Conservation (phyloP, 805 yeast genomes). For the Cyberlindnera nakhonratchasimensis region DNA sequence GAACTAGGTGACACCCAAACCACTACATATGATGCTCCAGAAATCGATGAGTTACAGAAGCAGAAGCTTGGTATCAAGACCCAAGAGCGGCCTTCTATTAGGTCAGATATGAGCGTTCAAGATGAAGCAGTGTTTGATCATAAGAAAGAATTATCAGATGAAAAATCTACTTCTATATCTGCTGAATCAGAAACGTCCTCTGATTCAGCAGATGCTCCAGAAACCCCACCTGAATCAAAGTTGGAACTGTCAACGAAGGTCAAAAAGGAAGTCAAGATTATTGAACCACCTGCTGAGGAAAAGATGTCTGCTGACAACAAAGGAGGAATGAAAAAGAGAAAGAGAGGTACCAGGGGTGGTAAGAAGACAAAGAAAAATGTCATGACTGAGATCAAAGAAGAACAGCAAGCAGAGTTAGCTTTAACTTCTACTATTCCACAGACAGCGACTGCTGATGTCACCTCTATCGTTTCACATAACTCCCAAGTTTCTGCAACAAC, state of each 20-base stretch:
- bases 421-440: background rate
- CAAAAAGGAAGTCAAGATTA: constrained; percentile 27
- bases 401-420: constrained; percentile 1
- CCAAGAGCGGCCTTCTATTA: background rate
- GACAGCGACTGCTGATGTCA: background rate
- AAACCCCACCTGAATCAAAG: background rate
- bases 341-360: constrained; percentile 86
- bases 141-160: background rate
- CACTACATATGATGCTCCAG: constrained; percentile 7
- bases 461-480: background rate
- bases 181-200: background rate
- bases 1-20: constrained; percentile 15
- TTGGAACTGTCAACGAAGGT: background rate
- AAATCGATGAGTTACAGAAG: constrained; percentile 3
- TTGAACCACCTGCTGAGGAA: constrained; percentile 28
- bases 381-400: constrained; percentile 9
- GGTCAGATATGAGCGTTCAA: background rate
- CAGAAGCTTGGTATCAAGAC: constrained; percentile 1
- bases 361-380: constrained; percentile 44
- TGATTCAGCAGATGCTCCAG: background rate
- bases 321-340: constrained; percentile 53
- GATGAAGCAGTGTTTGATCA: background rate
- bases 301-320: constrained; percentile 19
- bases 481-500: constrained; percentile 4
- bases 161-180: background rate